Evolutionary conservation across 2,329 filamentous ascomycete species (phyloP).

Genomic region (Diaporthe capsici): DNA sequence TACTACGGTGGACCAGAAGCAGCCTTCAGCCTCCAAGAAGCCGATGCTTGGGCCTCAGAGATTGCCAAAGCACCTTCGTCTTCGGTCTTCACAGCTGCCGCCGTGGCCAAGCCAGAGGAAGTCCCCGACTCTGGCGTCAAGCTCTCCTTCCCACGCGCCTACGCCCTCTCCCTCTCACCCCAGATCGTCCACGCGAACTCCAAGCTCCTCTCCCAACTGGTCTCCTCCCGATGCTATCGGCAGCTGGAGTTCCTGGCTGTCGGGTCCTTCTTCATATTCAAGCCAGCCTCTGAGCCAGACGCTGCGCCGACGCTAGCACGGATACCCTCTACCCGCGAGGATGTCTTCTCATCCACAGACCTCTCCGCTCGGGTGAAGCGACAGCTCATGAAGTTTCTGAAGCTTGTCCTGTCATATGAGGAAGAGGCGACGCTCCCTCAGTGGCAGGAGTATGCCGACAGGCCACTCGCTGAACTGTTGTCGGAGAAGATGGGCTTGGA

Average conservation of each 20-base stretch:
- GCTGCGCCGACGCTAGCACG: conserved; percentile 66
- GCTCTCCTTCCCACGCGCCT: conserved; percentile 77
- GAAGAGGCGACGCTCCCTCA: conserved; percentile 61
- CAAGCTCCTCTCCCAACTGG: conserved; percentile 80
- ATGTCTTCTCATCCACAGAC: conserved; percentile 84
- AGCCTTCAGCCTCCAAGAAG: conserved; percentile 86
- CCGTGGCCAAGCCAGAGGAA: conserved; percentile 55
- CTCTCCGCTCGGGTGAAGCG: conserved; percentile 88
- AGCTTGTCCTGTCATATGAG: conserved; percentile 84
- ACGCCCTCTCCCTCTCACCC: conserved; percentile 87
- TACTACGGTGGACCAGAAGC: conserved; percentile 92
- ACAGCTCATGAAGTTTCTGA: conserved; percentile 91
- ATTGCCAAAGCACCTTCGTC: conserved; percentile 50
- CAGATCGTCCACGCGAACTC: conserved; percentile 90
- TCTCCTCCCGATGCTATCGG: conserved; percentile 89
- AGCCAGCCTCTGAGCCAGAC: conserved; percentile 50
- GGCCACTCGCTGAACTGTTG: conserved; percentile 72
- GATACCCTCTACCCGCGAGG: conserved; percentile 91
- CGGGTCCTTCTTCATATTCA: conserved; percentile 89
- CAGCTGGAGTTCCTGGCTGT: conserved; percentile 96
- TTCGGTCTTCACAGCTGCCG: conserved; percentile 54
- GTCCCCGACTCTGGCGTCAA: conserved; percentile 54
- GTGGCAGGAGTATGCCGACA: conserved; percentile 71
- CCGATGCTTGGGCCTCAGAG: conserved; percentile 77
- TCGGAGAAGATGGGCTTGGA: conserved; percentile 77